Conservation (phyloP, 2,329 filamentous ascomycete genomes). For the Nothomitra cinnamomea region DNA sequence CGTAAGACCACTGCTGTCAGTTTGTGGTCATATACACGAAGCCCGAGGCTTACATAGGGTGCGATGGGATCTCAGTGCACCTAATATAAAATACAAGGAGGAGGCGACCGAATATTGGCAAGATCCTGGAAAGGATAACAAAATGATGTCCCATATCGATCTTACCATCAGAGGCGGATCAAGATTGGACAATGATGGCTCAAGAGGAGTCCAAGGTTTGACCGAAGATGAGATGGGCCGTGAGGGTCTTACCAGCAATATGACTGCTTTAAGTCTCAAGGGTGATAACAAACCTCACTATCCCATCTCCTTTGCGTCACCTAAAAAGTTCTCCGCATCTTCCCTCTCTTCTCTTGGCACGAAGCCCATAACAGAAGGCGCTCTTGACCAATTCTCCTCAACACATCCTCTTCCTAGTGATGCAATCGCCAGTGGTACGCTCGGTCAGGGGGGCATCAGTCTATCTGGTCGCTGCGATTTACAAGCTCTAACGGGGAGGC, state of each 20-base stretch:
- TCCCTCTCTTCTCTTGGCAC: conserved; percentile 1
- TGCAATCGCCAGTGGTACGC: not conserved
- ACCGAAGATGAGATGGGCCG: not conserved
- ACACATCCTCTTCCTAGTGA: not conserved
- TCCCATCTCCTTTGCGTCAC: not conserved
- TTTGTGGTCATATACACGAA: conserved; percentile 60
- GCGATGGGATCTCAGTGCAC: conserved; percentile 34
- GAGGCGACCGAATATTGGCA: conserved; percentile 31
- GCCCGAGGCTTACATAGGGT: conserved; percentile 47
- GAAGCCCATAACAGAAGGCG: not conserved
- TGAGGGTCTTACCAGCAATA: not conserved
- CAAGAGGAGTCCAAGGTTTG: not conserved
- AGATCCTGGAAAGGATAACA: conserved; percentile 39
- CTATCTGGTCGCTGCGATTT: conserved; percentile 10
- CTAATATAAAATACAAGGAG: conserved; percentile 29
- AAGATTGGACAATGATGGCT: conserved; percentile 15
- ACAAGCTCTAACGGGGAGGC: conserved; percentile 12
- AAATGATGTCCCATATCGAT: conserved; percentile 47
- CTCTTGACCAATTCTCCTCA: not conserved
- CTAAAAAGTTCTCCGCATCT: not conserved
- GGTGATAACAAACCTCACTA: not conserved
- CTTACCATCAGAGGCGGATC: conserved; percentile 30
- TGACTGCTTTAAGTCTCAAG: no score
- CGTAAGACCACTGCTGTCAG: conserved; percentile 43
- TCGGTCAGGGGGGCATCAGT: conserved; percentile 8